These are phyloP conservation scores for Fraxinus excelsior DNA, from an alignment of 257 asterid species.

Conservation along the genomic window DNA sequence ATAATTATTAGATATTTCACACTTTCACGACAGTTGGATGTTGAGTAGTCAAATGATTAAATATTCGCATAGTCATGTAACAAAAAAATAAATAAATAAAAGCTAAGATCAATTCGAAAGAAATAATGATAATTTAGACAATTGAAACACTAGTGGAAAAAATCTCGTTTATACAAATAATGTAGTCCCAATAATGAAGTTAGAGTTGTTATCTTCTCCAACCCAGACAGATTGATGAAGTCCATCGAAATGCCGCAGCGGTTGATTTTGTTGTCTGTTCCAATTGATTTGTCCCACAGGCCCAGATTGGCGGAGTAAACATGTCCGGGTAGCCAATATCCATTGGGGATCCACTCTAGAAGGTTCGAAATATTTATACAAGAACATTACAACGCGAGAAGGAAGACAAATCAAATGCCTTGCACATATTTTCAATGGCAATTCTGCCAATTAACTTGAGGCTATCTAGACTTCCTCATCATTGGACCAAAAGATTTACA, in stretches of 20 bases:
- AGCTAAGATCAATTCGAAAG: too few species aligned
- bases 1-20: too few species aligned
- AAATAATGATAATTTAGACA: too few species aligned
- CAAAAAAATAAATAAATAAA: too few species aligned
- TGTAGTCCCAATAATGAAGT: too few species aligned
- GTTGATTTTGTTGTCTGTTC: constrained; percentile 64
- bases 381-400: not conserved
- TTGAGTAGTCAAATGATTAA: too few species aligned
- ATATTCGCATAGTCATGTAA: too few species aligned
- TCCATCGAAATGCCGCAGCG: constrained; percentile 60
- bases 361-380: constrained; percentile 9
- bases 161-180: too few species aligned
- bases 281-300: constrained; percentile 56
- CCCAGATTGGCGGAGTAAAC: constrained; percentile 64
- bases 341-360: constrained; percentile 49
- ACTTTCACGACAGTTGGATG: too few species aligned
- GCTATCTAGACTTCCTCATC: not conserved
- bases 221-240: constrained; percentile 49
- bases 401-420: not conserved
- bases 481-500: not conserved
- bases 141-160: too few species aligned
- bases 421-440: not conserved
- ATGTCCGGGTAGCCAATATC: constrained; percentile 52
- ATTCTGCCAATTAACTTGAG: not conserved
- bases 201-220: constrained; percentile 45